These are phyloP conservation scores for Leishmania guyanensis DNA, from an alignment of 208 protist genomes.

Conservation along the genomic window DNA sequence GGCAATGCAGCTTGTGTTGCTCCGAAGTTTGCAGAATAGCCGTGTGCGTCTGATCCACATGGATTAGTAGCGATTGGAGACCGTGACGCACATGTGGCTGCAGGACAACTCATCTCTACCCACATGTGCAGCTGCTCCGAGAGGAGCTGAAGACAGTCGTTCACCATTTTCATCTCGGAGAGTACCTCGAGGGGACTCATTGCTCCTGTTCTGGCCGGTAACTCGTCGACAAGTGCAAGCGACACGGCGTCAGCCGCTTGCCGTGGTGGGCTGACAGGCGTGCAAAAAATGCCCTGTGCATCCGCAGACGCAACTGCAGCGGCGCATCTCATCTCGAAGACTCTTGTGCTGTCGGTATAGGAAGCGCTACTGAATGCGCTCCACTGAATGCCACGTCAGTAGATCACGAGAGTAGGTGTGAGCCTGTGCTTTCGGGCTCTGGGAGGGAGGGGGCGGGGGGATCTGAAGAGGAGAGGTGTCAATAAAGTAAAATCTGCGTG, in stretches of 20 bases:
- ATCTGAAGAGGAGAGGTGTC: not conserved
- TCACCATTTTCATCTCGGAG: not conserved
- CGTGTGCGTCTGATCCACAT: not conserved
- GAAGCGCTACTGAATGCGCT: not conserved
- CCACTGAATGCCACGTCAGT: not conserved
- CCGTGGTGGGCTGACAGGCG: not conserved
- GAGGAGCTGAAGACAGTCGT: slow-evolving; percentile 1
- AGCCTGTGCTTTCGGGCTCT: not conserved
- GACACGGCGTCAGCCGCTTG: not conserved
- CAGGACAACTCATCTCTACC: not conserved
- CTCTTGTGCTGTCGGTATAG: not conserved
- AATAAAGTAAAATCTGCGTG: not conserved
- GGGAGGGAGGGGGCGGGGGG: not conserved
- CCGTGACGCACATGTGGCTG: not conserved
- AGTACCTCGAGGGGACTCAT: not conserved
- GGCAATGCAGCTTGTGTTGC: not conserved
- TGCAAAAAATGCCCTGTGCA: not conserved
- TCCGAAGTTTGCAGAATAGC: not conserved
- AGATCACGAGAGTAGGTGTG: not conserved
- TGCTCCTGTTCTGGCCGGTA: not conserved
- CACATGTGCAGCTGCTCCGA: not conserved
- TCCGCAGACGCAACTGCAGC: not conserved
- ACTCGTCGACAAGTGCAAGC: not conserved
- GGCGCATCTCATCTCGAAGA: not conserved
- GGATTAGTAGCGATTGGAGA: not conserved